phyloP scores from a whole-genome alignment of 2,329 filamentous ascomycete genomes.

The Stagonosporopsis vannaccii region DNA sequence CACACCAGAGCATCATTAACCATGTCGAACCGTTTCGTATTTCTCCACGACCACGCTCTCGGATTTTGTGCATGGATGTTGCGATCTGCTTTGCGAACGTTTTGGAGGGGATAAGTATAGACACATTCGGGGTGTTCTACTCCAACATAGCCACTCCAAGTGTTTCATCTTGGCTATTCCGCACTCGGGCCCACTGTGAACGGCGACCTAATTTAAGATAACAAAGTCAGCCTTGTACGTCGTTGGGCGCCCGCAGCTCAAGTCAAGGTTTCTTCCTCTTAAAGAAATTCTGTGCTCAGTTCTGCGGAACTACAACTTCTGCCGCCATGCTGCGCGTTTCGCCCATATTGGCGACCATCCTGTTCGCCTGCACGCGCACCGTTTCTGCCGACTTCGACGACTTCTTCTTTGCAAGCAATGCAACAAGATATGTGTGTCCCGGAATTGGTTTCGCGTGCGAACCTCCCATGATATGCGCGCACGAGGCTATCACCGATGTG shows the following conservation, averaged over 20 bases:
- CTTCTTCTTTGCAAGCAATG: conserved; percentile 25
- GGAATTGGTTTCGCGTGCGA: conserved; percentile 15
- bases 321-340: conserved; percentile 5
- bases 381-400: conserved; percentile 17
- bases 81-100: background rate
- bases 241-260: conserved; percentile 4
- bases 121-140: background rate
- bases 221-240: conserved; percentile 1
- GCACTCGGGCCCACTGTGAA: conserved; percentile 8
- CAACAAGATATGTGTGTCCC: conserved; percentile 18
- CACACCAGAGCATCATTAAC: background rate
- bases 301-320: background rate
- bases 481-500: conserved; percentile 22
- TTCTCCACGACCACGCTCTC: background rate
- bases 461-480: conserved; percentile 23
- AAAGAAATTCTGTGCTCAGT: background rate
- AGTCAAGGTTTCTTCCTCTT: background rate
- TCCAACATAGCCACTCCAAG: conserved; percentile 10
- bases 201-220: conserved; percentile 15
- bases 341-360: background rate
- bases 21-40: conserved; percentile 3
- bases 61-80: background rate
- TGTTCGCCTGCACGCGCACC: background rate
- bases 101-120: background rate
- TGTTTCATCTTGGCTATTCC: conserved; percentile 13